Conservation (phyloP, 2,329 filamentous ascomycete genomes). For the Didymella pinodella region DNA sequence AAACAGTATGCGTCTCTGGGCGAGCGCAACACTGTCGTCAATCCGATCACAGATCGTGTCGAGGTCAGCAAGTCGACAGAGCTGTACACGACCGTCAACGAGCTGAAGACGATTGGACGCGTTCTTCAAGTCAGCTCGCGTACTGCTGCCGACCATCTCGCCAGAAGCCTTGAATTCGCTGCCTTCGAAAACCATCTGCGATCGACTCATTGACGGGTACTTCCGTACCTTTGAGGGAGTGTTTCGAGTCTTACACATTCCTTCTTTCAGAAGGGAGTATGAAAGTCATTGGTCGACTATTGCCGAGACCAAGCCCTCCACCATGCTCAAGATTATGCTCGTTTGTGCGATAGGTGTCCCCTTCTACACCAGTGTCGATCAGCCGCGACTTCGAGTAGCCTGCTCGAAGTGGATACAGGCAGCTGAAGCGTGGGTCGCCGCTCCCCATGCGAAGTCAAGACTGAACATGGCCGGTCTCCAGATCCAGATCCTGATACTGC, state of each 20-base stretch:
- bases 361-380: conserved; percentile 61
- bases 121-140: conserved; percentile 60
- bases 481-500: conserved; percentile 48
- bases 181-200: conserved; percentile 56
- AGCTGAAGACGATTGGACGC: conserved; percentile 62
- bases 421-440: conserved; percentile 62
- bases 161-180: conserved; percentile 53
- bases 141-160: conserved; percentile 54
- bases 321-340: conserved; percentile 60
- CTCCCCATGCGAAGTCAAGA: conserved; percentile 62
- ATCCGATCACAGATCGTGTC: conserved; percentile 53
- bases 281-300: conserved; percentile 59
- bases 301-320: conserved; percentile 55
- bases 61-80: conserved; percentile 38
- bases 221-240: conserved; percentile 58
- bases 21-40: conserved; percentile 32
- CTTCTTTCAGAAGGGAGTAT: conserved; percentile 59
- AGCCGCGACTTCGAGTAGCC: conserved; percentile 49
- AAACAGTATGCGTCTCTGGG: conserved; percentile 31
- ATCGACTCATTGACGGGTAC: conserved; percentile 60
- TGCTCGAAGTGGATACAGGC: conserved; percentile 64
- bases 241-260: conserved; percentile 61
- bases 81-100: conserved; percentile 30
- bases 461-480: conserved; percentile 63
- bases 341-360: conserved; percentile 46